Conservation (phyloP, 441 rosid species). For the Flueggea neowawraea region DNA sequence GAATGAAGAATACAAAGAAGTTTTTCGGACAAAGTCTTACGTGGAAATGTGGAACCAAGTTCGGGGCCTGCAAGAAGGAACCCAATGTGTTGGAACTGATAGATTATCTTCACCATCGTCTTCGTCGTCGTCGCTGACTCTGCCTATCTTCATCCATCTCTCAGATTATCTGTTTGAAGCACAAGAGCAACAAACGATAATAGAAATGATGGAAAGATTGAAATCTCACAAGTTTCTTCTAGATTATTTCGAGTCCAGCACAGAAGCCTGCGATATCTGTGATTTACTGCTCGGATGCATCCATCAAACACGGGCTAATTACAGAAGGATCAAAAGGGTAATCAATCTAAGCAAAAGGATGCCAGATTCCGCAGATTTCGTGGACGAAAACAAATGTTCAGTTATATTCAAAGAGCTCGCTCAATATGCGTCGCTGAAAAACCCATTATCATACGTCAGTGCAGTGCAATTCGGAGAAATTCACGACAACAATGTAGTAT, state of each 20-base stretch:
- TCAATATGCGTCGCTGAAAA: constrained; percentile 41
- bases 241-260: constrained; percentile 54
- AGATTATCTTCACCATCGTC: background rate
- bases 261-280: constrained; percentile 54
- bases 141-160: constrained; percentile 35
- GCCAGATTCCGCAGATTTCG: constrained; percentile 18
- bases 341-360: constrained; percentile 44
- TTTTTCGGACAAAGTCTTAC: constrained; percentile 77
- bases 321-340: constrained; percentile 45
- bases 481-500: constrained; percentile 39
- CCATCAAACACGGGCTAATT: constrained; percentile 49
- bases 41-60: constrained; percentile 55
- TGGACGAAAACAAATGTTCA: constrained; percentile 10
- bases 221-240: constrained; percentile 39
- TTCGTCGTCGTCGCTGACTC: constrained; percentile 26
- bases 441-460: constrained; percentile 43
- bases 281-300: constrained; percentile 57
- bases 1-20: constrained; percentile 77
- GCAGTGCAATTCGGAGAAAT: constrained; percentile 30
- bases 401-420: constrained; percentile 47
- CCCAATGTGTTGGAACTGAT: background rate
- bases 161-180: constrained; percentile 71
- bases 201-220: constrained; percentile 29
- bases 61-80: constrained; percentile 39
- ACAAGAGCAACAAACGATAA: constrained; percentile 37